These are phyloP conservation scores for Helicostylum pulchrum DNA, from an alignment of 192 early-diverging fungal genomes.

Conservation along the genomic window DNA sequence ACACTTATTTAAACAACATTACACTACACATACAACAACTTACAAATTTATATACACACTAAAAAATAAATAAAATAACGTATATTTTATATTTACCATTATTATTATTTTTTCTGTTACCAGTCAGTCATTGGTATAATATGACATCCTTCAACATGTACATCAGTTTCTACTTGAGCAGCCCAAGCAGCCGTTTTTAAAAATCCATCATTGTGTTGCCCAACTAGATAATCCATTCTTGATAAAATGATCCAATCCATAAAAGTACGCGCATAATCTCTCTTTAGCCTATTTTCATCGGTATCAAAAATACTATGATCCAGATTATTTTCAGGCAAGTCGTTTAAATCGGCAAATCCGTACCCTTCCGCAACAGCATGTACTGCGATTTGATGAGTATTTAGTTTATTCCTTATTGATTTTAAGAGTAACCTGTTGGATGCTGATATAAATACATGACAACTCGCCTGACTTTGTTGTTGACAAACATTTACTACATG, in stretches of 20 bases:
- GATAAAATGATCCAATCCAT: conserved; percentile 38
- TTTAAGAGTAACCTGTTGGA: not conserved
- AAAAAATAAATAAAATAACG: not conserved
- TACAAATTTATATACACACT: conserved; percentile 5
- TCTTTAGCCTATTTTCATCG: conserved; percentile 13
- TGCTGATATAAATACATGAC: conserved; percentile 22
- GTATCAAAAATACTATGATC: not conserved
- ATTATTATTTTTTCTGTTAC: not conserved
- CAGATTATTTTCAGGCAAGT: not conserved
- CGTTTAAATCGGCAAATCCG: not conserved
- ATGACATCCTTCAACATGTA: not conserved
- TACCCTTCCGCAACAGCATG: conserved; percentile 18
- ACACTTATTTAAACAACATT: not conserved
- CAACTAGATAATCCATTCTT: conserved; percentile 31
- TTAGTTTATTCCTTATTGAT: not conserved
- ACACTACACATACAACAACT: not conserved
- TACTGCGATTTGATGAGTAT: not conserved
- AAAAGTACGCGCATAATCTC: conserved; percentile 22
- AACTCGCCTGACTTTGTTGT: not conserved
- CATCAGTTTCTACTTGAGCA: conserved; percentile 28
- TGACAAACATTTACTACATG: conserved; percentile 4
- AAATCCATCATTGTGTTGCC: conserved; percentile 16
- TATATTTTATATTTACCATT: too few species aligned
- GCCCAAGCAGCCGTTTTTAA: conserved; percentile 31
- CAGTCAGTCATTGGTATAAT: conserved; percentile 7